Percentiles rank a stretch among this genome's conserved stretches.
phyloP scores from a whole-genome alignment of 1,284 basidiomycete species.

The Wallemia hederae region DNA sequence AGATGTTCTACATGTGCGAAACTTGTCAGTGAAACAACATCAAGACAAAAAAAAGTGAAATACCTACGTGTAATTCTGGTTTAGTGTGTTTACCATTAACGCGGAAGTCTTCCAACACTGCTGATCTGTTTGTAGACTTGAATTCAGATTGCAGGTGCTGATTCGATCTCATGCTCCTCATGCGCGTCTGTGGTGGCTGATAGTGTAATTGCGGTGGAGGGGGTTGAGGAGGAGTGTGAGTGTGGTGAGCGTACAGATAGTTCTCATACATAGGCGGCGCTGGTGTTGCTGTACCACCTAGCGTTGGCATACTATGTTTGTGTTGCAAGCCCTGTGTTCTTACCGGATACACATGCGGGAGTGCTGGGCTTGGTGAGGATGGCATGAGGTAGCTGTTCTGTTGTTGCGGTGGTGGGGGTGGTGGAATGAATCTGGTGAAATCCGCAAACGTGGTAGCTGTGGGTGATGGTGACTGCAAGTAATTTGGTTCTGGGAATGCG shows the following conservation, averaged over 20 bases:
- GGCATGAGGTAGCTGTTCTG: too few relatives aligned
- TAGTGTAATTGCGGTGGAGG: neutral
- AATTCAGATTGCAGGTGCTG: neutral
- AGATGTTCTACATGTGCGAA: conserved; percentile 46
- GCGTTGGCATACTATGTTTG: neutral
- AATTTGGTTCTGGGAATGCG: neutral
- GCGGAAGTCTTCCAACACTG: neutral
- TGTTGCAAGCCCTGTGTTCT: neutral
- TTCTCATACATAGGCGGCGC: neutral
- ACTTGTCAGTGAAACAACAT: neutral
- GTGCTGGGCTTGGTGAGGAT: neutral
- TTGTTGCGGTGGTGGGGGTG: neutral
- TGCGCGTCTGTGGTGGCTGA: neutral
- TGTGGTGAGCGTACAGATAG: neutral
- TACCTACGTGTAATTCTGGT: neutral
- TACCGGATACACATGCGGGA: too few relatives aligned
- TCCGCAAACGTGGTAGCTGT: neutral
- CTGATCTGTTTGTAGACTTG: neutral
- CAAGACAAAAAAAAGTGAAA: neutral
- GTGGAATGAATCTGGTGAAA: neutral
- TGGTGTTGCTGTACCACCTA: neutral
- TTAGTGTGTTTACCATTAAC: neutral
- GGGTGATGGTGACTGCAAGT: neutral
- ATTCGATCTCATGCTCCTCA: neutral
- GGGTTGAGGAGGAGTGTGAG: neutral